Percentiles rank a stretch among this genome's conserved stretches.
These are phyloP conservation scores for Pichia nakasei DNA, from an alignment of 805 yeast genomes.

Conservation along the genomic window DNA sequence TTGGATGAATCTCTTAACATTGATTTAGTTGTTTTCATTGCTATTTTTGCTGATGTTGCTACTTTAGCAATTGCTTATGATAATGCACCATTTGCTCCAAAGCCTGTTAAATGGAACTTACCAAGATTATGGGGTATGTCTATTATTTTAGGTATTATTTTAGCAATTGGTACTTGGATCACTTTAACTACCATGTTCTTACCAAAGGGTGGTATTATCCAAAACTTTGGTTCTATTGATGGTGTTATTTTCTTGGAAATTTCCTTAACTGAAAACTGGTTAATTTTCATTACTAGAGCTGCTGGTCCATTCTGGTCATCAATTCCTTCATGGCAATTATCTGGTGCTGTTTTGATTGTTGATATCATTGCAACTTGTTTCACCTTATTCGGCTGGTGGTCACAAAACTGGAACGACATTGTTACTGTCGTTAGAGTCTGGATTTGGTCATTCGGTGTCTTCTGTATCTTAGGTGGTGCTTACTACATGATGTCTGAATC, in stretches of 20 bases:
- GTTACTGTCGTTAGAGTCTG: conserved; percentile 91
- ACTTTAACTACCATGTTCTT: conserved; percentile 90
- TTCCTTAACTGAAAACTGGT: conserved; percentile 94
- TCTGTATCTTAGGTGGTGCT: conserved; percentile 94
- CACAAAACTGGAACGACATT: conserved; percentile 94
- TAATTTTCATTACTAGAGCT: conserved; percentile 93
- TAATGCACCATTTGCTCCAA: conserved; percentile 89
- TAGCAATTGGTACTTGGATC: conserved; percentile 92
- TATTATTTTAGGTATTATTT: conserved; percentile 70
- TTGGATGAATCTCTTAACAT: conserved; percentile 79
- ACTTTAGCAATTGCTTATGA: conserved; percentile 96
- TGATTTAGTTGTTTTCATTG: conserved; percentile 91
- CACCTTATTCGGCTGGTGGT: conserved; percentile 95
- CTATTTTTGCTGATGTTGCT: conserved; percentile 95
- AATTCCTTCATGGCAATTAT: conserved; percentile 89
- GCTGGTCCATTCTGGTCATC: conserved; percentile 99
- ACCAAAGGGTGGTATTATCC: conserved; percentile 88
- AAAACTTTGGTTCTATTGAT: conserved; percentile 90
- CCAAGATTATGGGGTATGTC: conserved; percentile 98
- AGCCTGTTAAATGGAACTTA: conserved; percentile 93
- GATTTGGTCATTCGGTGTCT: conserved; percentile 94
- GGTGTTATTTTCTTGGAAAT: conserved; percentile 92
- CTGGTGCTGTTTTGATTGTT: conserved; percentile 88
- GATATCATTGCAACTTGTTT: conserved; percentile 89
- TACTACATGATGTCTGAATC: conserved; percentile 88